phyloP scores from a whole-genome alignment of 305 asterid species.

The Rubia tinctorum region DNA sequence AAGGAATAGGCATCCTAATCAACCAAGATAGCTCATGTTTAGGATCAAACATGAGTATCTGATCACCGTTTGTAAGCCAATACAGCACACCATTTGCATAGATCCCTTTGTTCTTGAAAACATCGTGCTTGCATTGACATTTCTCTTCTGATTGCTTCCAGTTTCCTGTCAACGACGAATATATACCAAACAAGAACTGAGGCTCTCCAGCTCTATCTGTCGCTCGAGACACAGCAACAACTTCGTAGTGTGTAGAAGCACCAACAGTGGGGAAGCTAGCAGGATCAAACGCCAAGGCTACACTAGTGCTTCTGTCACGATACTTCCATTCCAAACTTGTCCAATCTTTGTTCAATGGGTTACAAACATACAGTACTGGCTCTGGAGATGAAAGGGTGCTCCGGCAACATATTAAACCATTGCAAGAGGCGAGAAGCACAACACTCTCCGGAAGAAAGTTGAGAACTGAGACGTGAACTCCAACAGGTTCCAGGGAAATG shows the following conservation, averaged over 20 bases:
- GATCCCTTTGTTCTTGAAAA: conserved; percentile 43
- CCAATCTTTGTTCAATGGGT: conserved; percentile 44
- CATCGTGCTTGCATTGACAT: conserved; percentile 26
- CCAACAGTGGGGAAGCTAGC: conserved; percentile 14
- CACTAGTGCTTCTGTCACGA: conserved; percentile 28
- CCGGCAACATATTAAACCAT: conserved; percentile 44
- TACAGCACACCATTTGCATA: conserved; percentile 37
- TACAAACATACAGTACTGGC: conserved; percentile 20
- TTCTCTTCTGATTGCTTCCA: conserved; percentile 48
- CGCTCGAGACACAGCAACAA: conserved; percentile 34
- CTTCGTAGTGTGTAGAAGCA: conserved; percentile 35
- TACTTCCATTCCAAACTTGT: conserved; percentile 39
- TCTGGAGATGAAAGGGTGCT: not conserved
- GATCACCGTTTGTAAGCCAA: conserved; percentile 57
- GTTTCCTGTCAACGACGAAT: conserved; percentile 36
- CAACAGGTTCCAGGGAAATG: conserved; percentile 29
- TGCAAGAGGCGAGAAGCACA: conserved; percentile 43
- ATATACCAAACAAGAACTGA: conserved; percentile 38
- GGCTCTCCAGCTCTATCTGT: conserved; percentile 21
- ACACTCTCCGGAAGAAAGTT: conserved; percentile 58
- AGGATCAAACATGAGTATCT: conserved; percentile 58
- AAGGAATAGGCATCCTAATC: conserved; percentile 45
- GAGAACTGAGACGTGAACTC: conserved; percentile 28
- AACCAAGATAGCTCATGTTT: conserved; percentile 41
- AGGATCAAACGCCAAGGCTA: conserved; percentile 53